phyloP scores from a whole-genome alignment of 1,139 yeast species.

The Geotrichum carabidarum region DNA sequence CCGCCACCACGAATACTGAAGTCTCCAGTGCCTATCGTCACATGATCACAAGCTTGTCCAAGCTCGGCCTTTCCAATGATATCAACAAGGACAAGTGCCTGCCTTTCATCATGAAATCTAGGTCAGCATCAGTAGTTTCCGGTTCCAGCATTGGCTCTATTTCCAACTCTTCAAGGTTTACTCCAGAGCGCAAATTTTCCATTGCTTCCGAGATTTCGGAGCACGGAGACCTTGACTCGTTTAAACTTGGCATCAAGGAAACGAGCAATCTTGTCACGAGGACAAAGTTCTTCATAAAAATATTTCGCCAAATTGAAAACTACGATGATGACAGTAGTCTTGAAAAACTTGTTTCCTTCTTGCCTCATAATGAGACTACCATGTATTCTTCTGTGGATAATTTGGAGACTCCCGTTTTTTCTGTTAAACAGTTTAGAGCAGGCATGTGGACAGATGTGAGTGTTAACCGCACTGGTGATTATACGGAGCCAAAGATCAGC shows the following conservation, averaged over 20 bases:
- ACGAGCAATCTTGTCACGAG: constrained; percentile 8
- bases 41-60: constrained; percentile 27
- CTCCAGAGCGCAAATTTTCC: constrained; percentile 13
- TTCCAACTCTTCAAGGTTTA: constrained; percentile 7
- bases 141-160: constrained; percentile 12
- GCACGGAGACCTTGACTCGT: constrained; percentile 16
- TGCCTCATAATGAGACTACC: neutral
- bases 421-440: constrained; percentile 27
- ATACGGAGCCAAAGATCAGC: constrained; percentile 5
- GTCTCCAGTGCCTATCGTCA: constrained; percentile 28
- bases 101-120: constrained; percentile 6
- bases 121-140: constrained; percentile 18
- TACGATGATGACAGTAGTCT: constrained; percentile 5
- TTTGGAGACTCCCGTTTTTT: constrained; percentile 18
- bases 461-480: constrained; percentile 24
- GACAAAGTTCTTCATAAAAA: constrained; percentile 14
- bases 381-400: constrained; percentile 17
- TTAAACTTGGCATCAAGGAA: constrained; percentile 16
- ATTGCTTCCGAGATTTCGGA: constrained; percentile 18
- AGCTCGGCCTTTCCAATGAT: constrained; percentile 26
- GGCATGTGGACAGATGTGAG: constrained; percentile 26
- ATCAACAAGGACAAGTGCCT: constrained; percentile 18
- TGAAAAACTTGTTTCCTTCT: neutral
- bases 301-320: constrained; percentile 9
- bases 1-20: constrained; percentile 24